Base-by-base conservation (phyloP, 139 green algal species). In the Closterium sp. region DNA sequence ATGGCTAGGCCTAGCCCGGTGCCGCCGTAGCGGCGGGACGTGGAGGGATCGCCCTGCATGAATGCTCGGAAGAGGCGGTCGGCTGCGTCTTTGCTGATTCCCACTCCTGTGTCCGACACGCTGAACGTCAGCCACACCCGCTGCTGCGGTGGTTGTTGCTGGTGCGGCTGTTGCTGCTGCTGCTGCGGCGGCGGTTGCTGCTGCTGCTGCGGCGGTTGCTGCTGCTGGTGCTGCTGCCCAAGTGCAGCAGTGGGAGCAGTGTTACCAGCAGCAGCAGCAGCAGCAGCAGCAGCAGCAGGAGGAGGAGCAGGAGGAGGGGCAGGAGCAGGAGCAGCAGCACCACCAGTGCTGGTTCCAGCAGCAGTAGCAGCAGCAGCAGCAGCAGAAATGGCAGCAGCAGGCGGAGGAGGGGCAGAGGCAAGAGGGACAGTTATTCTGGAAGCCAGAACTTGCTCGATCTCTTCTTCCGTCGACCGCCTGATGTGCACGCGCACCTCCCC, bases 1-100 rank as follows among this genome's bases (percentile, higher is more conserved):
- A 92, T 92, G 81, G 21, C 83, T 3, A 92, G 64, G 4, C 90
- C 90, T 0, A 92, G 84, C 23, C 90, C 90, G 23, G 89, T 88
- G 16, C 87, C 87, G 10, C 87, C 64, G 33, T 34, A 84, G 8
- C 64, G 55, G 55, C 87, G 55, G 12, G 30, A 30, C n/a, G 12
- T 84, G 55, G 55, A 84, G 30, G 64, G 21, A 19, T 86, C 33
- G 10, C 34, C 88, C 28, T 91, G 88, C 38, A 33, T 93, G 90
- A 93, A 93, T 23, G 90, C 32, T 86, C 90, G 90, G 36, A 93
- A 93, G 6, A 93, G 90, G 0, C 35, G 84, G 34, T 25, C 69
- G 0, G 43, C 33, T 25, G 33, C 85, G 33, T 91, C 84, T 2
- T 93, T 34, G 31, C 7, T 31, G 23, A 93, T 93, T 6, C 90